A percentile compares a stretch with the other conserved stretches of the same genome.
Conservation (phyloP, 1,139 yeast genomes). For the Candida sanyaensis region DNA sequence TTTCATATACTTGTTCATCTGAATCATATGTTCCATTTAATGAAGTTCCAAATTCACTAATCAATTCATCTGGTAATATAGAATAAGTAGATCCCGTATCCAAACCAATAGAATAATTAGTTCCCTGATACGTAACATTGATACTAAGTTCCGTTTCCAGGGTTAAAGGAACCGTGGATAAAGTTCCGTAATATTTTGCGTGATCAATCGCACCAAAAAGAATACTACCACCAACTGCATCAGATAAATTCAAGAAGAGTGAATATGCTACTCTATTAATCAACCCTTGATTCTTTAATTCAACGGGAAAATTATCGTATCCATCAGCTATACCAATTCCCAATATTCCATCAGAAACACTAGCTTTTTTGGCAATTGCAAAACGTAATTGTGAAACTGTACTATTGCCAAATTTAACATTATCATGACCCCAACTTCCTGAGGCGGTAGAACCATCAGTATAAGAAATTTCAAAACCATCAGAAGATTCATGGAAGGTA, state of each 20-base stretch:
- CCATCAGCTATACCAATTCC: constrained; percentile 38
- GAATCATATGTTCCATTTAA: constrained; percentile 22
- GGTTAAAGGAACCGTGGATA: constrained; percentile 29
- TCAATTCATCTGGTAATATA: constrained; percentile 46
- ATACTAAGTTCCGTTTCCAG: background rate
- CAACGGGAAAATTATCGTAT: constrained; percentile 27
- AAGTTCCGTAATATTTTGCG: constrained; percentile 49
- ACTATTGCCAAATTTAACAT: constrained; percentile 25
- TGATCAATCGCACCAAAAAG: constrained; percentile 63
- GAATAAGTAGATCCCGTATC: constrained; percentile 73
- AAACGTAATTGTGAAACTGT: constrained; percentile 43
- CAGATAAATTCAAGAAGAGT: constrained; percentile 44
- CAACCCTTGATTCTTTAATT: constrained; percentile 39
- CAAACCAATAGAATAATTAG: constrained; percentile 21
- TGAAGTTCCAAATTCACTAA: constrained; percentile 35
- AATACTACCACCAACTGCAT: constrained; percentile 37
- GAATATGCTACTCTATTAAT: constrained; percentile 55
- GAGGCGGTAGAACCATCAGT: constrained; percentile 40
- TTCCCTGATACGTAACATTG: constrained; percentile 2
- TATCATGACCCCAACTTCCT: constrained; percentile 66
- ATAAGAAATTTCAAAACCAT: constrained; percentile 30
- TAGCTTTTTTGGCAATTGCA: constrained; percentile 48
- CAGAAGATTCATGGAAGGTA: constrained; percentile 4
- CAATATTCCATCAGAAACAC: constrained; percentile 45
- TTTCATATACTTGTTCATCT: constrained; percentile 17